Evolutionary conservation across 1,139 yeast species (phyloP).

Genomic region (Pichiaceae sp.): DNA sequence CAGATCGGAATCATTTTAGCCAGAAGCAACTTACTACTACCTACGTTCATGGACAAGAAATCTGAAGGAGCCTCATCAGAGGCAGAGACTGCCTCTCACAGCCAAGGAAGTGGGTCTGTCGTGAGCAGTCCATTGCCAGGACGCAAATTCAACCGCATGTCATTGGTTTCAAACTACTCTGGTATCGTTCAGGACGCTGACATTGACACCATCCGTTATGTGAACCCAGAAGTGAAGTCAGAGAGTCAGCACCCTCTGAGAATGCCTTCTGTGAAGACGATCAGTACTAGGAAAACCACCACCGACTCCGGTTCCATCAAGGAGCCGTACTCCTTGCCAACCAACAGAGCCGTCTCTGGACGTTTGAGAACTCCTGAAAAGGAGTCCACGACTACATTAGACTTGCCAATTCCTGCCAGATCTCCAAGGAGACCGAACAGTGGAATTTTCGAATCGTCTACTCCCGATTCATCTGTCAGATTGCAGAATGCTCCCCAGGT

Average conservation of each 20-base stretch:
- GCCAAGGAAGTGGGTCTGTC: not conserved
- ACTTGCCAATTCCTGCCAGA: conserved; percentile 19
- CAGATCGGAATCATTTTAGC: too few species aligned
- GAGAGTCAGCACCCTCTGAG: not conserved
- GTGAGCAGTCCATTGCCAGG: not conserved
- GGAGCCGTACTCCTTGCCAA: conserved; percentile 1
- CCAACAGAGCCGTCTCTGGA: not conserved
- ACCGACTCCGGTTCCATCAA: not conserved
- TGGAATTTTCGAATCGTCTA: not conserved
- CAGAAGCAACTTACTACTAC: too few species aligned
- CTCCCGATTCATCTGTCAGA: not conserved
- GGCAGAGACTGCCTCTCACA: not conserved
- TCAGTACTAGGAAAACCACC: not conserved
- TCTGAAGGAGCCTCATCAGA: not conserved
- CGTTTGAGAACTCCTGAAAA: conserved; percentile 11
- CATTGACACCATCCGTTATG: conserved; percentile 29
- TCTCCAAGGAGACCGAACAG: conserved; percentile 18
- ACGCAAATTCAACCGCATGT: conserved; percentile 9
- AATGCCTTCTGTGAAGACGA: not conserved
- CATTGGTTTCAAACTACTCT: conserved; percentile 35
- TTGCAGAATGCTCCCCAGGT: not conserved
- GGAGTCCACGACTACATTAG: conserved; percentile 12
- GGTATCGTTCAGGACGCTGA: conserved; percentile 38
- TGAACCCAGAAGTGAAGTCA: conserved; percentile 7
- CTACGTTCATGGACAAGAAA: too few species aligned